A percentile compares a stretch with the other conserved stretches of the same genome.
These are phyloP conservation scores for Podospora conica DNA, from an alignment of 495 filamentous ascomycete species.

Conservation along the genomic window DNA sequence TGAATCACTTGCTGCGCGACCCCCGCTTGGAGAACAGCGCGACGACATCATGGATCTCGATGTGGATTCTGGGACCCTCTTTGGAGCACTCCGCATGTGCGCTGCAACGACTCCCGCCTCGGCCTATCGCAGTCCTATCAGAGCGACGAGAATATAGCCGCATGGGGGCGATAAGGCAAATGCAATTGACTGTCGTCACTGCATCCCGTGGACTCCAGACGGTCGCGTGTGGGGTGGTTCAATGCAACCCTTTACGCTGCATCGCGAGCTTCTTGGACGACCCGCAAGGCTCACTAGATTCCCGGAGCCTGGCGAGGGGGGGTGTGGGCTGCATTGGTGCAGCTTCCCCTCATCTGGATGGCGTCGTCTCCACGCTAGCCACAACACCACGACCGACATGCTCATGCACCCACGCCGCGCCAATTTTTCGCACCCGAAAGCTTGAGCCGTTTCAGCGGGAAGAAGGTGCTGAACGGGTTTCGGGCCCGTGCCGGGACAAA, in stretches of 20 bases:
- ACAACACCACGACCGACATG: slow-evolving; percentile 11
- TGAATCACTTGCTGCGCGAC: neutral
- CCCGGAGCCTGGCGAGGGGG: neutral
- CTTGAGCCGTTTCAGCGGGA: neutral
- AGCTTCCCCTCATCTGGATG: neutral
- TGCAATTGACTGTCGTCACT: slow-evolving; percentile 31
- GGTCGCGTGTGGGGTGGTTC: slow-evolving; percentile 23
- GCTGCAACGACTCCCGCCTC: neutral
- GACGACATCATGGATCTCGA: neutral
- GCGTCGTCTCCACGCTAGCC: slow-evolving; percentile 14
- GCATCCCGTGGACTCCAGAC: slow-evolving; percentile 26
- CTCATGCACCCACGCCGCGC: slow-evolving; percentile 15
- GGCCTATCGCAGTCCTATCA: slow-evolving; percentile 21
- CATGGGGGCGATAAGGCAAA: slow-evolving; percentile 28
- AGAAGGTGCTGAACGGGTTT: neutral
- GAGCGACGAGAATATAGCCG: slow-evolving; percentile 15
- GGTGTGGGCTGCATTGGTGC: neutral
- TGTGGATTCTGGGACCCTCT: neutral
- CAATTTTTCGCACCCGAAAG: slow-evolving; percentile 3
- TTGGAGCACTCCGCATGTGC: neutral
- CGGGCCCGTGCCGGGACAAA: neutral
- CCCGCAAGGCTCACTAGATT: slow-evolving; percentile 14
- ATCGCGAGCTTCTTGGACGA: slow-evolving; percentile 17
- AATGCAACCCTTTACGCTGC: slow-evolving; percentile 17
- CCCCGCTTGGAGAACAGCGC: neutral